Percentiles rank a stretch among this genome's conserved stretches.
Conservation (phyloP, 805 yeast genomes). For the Ogataea parapolymorpha region DNA sequence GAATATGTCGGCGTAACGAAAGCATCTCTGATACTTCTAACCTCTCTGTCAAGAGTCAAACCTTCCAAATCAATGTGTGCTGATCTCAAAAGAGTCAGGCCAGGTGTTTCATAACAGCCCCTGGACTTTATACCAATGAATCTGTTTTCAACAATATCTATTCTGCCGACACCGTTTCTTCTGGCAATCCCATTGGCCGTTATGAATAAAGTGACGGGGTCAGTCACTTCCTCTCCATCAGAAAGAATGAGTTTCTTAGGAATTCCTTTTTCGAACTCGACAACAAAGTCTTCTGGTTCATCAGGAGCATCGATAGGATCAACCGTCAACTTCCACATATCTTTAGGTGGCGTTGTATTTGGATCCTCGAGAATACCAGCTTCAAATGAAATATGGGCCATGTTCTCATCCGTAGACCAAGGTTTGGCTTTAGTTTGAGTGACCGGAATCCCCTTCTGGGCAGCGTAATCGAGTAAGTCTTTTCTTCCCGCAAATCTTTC, state of each 20-base stretch:
- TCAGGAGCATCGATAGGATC: slow-evolving; percentile 97
- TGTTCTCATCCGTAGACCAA: slow-evolving; percentile 99
- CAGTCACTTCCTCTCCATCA: slow-evolving; percentile 60
- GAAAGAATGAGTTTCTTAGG: slow-evolving; percentile 76
- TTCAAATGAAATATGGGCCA: slow-evolving; percentile 98
- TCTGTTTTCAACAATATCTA: slow-evolving; percentile 98
- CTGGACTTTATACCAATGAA: slow-evolving; percentile 98
- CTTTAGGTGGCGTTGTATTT: slow-evolving; percentile 97
- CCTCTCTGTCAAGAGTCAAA: slow-evolving; percentile 94
- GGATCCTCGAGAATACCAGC: slow-evolving; percentile 99
- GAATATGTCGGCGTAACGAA: slow-evolving; percentile 93
- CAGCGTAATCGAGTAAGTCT: slow-evolving; percentile 92
- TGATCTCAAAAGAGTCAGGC: slow-evolving; percentile 87
- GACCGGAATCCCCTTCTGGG: slow-evolving; percentile 86
- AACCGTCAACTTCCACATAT: slow-evolving; percentile 98
- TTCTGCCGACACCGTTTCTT: slow-evolving; percentile 99
- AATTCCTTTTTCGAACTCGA: slow-evolving; percentile 80
- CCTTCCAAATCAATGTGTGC: slow-evolving; percentile 98
- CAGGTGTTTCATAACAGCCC: slow-evolving; percentile 99
- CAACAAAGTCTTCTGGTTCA: slow-evolving; percentile 82
- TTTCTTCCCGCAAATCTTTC: slow-evolving; percentile 97
- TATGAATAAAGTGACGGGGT: slow-evolving; percentile 87
- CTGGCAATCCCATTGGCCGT: slow-evolving; percentile 94
- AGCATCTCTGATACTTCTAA: slow-evolving; percentile 92
- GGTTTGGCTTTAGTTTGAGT: slow-evolving; percentile 98